Percentiles rank a stretch among this genome's conserved stretches.
phyloP scores from a whole-genome alignment of 139 green algal genomes.

The Micractinium sp. region DNA sequence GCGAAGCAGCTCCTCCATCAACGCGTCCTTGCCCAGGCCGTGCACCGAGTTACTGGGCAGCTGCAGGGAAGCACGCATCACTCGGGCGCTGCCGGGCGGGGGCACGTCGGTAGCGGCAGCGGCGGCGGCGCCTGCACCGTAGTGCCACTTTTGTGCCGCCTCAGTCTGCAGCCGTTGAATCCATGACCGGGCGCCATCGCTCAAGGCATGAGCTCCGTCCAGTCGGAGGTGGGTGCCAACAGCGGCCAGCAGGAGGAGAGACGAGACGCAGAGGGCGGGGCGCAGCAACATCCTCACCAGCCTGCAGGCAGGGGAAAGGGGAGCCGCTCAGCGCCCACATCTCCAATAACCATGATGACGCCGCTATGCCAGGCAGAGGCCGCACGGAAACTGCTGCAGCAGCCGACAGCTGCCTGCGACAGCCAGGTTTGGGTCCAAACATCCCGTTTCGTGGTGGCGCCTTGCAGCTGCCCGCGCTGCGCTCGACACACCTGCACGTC shows the following conservation, averaged over 20 bases:
- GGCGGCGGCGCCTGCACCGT: not conserved
- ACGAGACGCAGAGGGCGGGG: not conserved
- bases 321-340: too few relatives aligned
- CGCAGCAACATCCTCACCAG: not conserved
- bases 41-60: not conserved
- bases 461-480: too few relatives aligned
- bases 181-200: not conserved
- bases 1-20: not conserved
- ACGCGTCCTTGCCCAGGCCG: not conserved
- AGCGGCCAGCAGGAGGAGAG: conserved; percentile 1
- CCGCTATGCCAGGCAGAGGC: too few relatives aligned
- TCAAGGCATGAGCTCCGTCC: not conserved
- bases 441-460: too few relatives aligned
- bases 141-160: not conserved
- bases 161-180: not conserved
- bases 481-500: too few relatives aligned
- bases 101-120: not conserved
- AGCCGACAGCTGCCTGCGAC: too few relatives aligned
- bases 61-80: not conserved
- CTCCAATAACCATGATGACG: too few relatives aligned
- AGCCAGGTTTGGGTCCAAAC: too few relatives aligned
- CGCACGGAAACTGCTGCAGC: too few relatives aligned
- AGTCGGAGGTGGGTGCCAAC: not conserved
- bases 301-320: not conserved
- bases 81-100: too few relatives aligned